Percentiles rank a stretch among this genome's conserved stretches.
Conservation (phyloP, 768 basidiomycete genomes). For the Kwoniella dendrophila region DNA sequence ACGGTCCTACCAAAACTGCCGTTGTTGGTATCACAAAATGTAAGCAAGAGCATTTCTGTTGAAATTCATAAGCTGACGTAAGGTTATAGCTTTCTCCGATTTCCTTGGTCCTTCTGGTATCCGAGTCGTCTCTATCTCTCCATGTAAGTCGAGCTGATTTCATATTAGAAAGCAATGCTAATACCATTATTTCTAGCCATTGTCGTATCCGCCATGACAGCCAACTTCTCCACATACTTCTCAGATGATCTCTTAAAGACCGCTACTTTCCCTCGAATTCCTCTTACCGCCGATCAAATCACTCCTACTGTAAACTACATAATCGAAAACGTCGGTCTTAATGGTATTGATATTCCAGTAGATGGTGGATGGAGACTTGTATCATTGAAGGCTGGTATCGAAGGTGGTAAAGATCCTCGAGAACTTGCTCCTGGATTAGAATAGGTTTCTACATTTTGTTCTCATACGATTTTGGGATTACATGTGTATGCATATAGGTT, state of each 20-base stretch:
- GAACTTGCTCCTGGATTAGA: conserved; percentile 49
- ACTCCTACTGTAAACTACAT: conserved; percentile 34
- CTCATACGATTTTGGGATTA: background rate
- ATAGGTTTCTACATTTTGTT: conserved; percentile 10
- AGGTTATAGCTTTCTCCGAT: conserved; percentile 30
- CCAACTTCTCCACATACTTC: conserved; percentile 37
- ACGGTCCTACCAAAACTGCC: conserved; percentile 51
- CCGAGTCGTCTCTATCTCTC: conserved; percentile 48
- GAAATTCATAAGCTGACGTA: background rate
- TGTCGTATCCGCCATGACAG: conserved; percentile 38
- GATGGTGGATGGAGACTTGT: conserved; percentile 42
- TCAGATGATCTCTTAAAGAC: conserved; percentile 33
- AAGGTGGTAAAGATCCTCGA: conserved; percentile 38
- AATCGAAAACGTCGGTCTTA: conserved; percentile 37
- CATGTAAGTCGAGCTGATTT: conserved; percentile 34
- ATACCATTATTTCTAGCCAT: conserved; percentile 19
- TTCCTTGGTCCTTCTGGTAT: conserved; percentile 52
- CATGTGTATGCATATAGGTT: background rate
- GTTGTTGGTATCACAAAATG: conserved; percentile 44
- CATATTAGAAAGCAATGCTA: background rate
- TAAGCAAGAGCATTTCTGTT: conserved; percentile 1
- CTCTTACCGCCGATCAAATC: conserved; percentile 35
- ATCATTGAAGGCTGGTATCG: conserved; percentile 27
- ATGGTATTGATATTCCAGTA: conserved; percentile 41
- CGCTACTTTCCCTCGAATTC: conserved; percentile 38